These are phyloP conservation scores for Chaetoscypha palmicola DNA, from an alignment of 2,329 filamentous ascomycete species.

Conservation along the genomic window DNA sequence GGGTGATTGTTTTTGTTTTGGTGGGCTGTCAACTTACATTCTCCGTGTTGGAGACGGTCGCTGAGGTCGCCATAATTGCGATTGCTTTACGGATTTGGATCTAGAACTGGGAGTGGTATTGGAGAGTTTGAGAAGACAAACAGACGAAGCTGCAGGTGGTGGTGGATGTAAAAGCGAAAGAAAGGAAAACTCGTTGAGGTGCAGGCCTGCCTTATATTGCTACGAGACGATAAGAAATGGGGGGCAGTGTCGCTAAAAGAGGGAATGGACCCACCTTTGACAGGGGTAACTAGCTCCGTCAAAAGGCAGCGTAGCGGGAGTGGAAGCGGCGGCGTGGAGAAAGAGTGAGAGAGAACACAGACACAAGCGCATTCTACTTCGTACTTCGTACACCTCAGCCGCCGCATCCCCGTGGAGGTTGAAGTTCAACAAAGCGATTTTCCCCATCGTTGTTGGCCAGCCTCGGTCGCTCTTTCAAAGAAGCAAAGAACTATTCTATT, in stretches of 20 bases:
- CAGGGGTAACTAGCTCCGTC: neutral
- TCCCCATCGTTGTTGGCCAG: neutral
- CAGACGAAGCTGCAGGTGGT: conserved; percentile 10
- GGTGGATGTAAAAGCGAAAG: neutral
- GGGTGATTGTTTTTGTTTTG: no score
- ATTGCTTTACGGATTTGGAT: conserved; percentile 5
- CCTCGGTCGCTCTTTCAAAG: neutral
- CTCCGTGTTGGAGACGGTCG: conserved; percentile 32
- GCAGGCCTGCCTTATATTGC: no score
- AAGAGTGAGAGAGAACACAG: neutral
- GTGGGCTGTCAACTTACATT: conserved; percentile 37
- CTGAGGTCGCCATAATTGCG: conserved; percentile 28
- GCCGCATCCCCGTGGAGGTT: neutral
- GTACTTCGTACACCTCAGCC: neutral
- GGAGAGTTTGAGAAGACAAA: conserved; percentile 1
- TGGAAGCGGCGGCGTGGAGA: neutral
- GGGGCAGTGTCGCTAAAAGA: neutral
- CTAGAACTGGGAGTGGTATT: neutral
- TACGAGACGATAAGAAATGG: no score
- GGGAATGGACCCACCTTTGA: neutral
- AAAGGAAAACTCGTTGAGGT: conserved; percentile 1
- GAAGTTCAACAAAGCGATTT: neutral
- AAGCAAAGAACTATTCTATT: neutral
- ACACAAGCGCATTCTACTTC: neutral
- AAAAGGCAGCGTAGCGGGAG: neutral